Conservation (phyloP, 1,284 basidiomycete genomes). For the Lentinula novae-zelandiae region DNA sequence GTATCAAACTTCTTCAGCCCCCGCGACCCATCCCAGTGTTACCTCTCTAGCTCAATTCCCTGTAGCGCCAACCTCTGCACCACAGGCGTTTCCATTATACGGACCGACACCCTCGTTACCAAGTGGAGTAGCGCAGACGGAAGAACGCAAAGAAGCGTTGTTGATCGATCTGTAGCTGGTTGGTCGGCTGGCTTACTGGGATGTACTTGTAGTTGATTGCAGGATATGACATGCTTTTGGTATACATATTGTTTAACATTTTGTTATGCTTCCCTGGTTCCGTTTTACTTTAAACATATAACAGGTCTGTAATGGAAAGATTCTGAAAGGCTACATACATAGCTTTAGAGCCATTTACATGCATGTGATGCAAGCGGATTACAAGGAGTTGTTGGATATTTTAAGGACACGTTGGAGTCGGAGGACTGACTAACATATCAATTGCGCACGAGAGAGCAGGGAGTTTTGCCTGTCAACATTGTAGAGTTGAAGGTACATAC, state of each 20-base stretch:
- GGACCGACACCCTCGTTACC: conserved; percentile 37
- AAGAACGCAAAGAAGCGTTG: conserved; percentile 78
- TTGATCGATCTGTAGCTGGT: conserved; percentile 66
- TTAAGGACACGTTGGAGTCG: too few species aligned
- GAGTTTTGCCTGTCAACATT: too few species aligned
- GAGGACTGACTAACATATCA: too few species aligned
- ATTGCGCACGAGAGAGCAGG: too few species aligned
- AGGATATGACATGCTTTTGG: background rate
- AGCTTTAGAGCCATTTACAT: too few species aligned
- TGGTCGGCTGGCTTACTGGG: background rate
- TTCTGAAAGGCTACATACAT: too few species aligned
- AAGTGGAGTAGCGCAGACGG: conserved; percentile 45
- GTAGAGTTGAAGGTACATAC: too few species aligned
- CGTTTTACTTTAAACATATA: background rate
- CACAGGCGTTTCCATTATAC: conserved; percentile 52
- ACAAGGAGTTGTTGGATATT: too few species aligned
- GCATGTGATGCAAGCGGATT: too few species aligned
- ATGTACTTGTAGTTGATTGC: too few species aligned
- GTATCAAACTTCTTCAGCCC: conserved; percentile 15
- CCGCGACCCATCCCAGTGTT: background rate
- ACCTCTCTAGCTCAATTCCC: conserved; percentile 30
- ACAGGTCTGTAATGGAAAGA: too few species aligned
- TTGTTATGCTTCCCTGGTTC: background rate
- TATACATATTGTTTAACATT: background rate
- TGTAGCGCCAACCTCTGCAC: conserved; percentile 60